Base-by-base conservation (phyloP, 441 rosid genomes). In the Populus hybrid region DNA sequence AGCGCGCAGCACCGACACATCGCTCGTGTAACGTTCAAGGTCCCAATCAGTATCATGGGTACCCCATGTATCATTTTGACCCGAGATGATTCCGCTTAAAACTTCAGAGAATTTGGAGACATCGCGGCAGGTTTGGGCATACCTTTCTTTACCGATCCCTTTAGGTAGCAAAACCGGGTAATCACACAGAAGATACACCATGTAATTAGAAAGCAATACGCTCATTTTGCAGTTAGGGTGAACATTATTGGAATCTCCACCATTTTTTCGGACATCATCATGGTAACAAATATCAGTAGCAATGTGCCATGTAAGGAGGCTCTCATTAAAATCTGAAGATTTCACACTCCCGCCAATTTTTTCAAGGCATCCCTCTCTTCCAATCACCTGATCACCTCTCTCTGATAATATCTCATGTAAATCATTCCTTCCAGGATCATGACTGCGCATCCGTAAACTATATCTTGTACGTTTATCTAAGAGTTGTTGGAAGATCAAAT, bases 241-340 rank as follows among this genome's bases (percentile, higher is more conserved):
- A 2, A 26, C 6, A 10, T 11, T 28, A 6, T n/a, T 2, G 50
- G 50, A 3, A 40, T 40, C 16, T 10, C 0, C 50, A 42, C 5
- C 16, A 3, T 42, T 42, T 11, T 0, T 11, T 11, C 42, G 50
- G 50, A 42, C 9, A 26, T 70, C 66, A 10, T 26, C 9, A 30
- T 42, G n/a, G 30, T 59, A 64, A 50, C 77, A 73, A 57, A 81
- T 64, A 73, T 77, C 78, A 9, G 76, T 81, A 3, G 84, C 84
- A 20, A 81, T 74, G 64, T 81, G 79, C 81, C 84, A 81, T 3
- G 78, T 7, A 11, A 78, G 54, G 50, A 82, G 40, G 70, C 70
- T 71, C 54, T 77, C 32, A 10, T 30, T 38, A 10, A 77, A 70
- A 11, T 78, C 35, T 0, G 50, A 10, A 1, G 1, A 5, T 35